Evolutionary conservation across 257 asterid genomes (phyloP), one percentile per base, ranked within the genome.

Genomic region (Fraxinus pennsylvanica): DNA sequence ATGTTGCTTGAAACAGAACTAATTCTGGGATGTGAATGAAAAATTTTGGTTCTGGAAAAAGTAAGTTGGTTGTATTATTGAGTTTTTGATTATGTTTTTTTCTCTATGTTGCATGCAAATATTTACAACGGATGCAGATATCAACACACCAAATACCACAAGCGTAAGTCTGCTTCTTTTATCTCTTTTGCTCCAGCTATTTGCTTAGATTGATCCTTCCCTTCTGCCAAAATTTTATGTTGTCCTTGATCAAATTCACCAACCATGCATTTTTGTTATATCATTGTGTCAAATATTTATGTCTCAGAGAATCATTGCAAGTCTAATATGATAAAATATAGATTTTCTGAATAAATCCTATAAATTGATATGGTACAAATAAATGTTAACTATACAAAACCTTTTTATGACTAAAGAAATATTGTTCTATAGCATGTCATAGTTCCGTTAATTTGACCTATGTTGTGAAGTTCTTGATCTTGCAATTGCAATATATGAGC

Each of bases 61-160:
- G 72, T 45, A 6, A 17, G 73, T 77, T 61, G 54, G 39, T 30
- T 67, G 22, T 41, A 63, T 63, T 35, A 12, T 52, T 71, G 71
- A 74, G 77, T 74, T 45, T 78, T 86, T 86, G 85, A 87, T 88
- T 47, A 61, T 32, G 33, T 21, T 14, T 63, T 50, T 50, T 80
- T 85, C 69, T 82, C 32, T 52, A 35, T 86, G 85, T 88, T 92
- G 87, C 92, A 88, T 88, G 91, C 76, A 63, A 9, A 63, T 78
- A 73, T 74, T 76, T 85, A 61, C 84, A 35, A 81, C 63, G 79
- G 78, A 76, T 57, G 87, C 97, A 96, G 99, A 86, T 96, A 96
- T 88, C 99, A 95, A 80, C 98, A 95, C 81, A 95, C 99, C 78
- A 95, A 93, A 87, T 95, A 95, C 88, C 99, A 95, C 89, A 95